These are phyloP conservation scores for Ophiostoma ips DNA, from an alignment of 2,329 filamentous ascomycete genomes.

Conservation along the genomic window DNA sequence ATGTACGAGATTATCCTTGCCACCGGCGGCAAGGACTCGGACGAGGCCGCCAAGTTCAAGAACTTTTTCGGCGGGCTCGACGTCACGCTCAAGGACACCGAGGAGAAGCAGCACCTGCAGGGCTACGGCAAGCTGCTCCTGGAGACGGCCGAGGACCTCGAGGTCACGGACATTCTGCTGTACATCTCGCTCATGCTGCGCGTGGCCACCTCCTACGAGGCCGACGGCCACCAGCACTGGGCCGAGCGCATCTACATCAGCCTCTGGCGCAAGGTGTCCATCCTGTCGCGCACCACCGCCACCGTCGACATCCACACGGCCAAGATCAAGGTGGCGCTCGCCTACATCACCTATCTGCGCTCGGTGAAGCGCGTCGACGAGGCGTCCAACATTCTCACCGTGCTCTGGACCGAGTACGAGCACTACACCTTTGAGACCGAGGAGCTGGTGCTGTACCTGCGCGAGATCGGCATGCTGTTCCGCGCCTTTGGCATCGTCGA, in stretches of 20 bases:
- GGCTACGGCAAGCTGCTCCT: slow-evolving; percentile 23
- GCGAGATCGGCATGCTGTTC: slow-evolving; percentile 23
- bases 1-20: slow-evolving; percentile 22
- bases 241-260: slow-evolving; percentile 27
- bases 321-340: slow-evolving; percentile 25
- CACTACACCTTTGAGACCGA: slow-evolving; percentile 21
- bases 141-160: slow-evolving; percentile 22
- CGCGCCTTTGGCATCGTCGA: slow-evolving; percentile 21
- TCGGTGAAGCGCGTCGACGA: slow-evolving; percentile 21
- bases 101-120: slow-evolving; percentile 16
- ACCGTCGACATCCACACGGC: slow-evolving; percentile 22
- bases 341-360: slow-evolving; percentile 24
- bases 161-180: slow-evolving; percentile 20
- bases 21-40: slow-evolving; percentile 21
- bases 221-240: slow-evolving; percentile 19
- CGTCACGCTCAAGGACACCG: slow-evolving; percentile 18
- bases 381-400: slow-evolving; percentile 25
- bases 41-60: slow-evolving; percentile 18
- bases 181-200: slow-evolving; percentile 23
- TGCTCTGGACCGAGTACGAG: slow-evolving; percentile 28
- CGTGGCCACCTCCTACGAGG: slow-evolving; percentile 23
- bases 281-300: slow-evolving; percentile 18
- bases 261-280: slow-evolving; percentile 26
- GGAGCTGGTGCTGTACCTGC: slow-evolving; percentile 22
- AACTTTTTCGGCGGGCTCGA: slow-evolving; percentile 22